Conservation (phyloP, 441 rosid genomes). For the Corymbia calophylla region DNA sequence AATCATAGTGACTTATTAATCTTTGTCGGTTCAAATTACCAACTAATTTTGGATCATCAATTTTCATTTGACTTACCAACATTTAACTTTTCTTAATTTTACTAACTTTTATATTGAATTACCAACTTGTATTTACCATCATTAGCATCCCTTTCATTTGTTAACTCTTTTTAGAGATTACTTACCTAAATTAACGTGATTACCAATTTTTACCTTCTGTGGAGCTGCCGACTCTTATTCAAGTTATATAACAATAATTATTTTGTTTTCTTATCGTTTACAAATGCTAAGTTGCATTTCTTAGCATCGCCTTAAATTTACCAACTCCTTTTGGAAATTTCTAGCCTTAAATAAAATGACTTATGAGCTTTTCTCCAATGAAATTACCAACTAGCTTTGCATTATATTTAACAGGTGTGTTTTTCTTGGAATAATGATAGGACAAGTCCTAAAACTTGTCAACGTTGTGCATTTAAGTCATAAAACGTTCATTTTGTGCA, state of each 20-base stretch:
- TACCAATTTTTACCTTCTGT: not conserved
- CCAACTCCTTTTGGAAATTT: not conserved
- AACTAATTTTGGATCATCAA: not conserved
- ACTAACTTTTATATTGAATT: not conserved
- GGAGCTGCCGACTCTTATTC: not conserved
- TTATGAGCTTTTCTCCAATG: not conserved
- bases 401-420: not conserved
- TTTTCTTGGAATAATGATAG: not conserved
- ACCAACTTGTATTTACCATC: not conserved
- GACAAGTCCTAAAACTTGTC: not conserved
- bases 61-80: not conserved
- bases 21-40: not conserved
- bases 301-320: not conserved
- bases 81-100: not conserved
- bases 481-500: not conserved
- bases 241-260: not conserved
- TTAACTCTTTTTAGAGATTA: not conserved
- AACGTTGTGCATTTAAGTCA: not conserved
- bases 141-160: not conserved
- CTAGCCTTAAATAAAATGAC: not conserved
- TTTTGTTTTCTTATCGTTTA: not conserved
- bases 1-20: too few relatives aligned
- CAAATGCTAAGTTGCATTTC: not conserved
- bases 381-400: not conserved
- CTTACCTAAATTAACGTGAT: not conserved